Conservation (phyloP, 169 alveolate species). For the Plasmodium gaboni region DNA sequence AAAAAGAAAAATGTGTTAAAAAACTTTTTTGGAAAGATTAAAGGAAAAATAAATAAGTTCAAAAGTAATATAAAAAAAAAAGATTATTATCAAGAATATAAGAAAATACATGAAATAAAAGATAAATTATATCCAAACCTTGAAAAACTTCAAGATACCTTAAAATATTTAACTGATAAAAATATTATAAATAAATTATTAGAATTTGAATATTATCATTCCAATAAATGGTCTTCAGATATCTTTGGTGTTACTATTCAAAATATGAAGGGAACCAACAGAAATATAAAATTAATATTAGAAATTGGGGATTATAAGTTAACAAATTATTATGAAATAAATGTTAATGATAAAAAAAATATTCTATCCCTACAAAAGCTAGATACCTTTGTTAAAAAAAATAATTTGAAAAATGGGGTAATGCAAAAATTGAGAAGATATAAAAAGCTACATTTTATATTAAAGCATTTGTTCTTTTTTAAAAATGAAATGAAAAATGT, state of each 20-base stretch:
- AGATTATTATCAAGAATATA: neutral
- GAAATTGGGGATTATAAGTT: slow-evolving; percentile 57
- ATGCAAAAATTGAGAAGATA: slow-evolving; percentile 34
- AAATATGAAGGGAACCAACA: slow-evolving; percentile 58
- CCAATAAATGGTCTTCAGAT: slow-evolving; percentile 51
- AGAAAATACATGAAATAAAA: slow-evolving; percentile 6
- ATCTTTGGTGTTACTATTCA: slow-evolving; percentile 55
- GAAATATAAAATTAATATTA: slow-evolving; percentile 41
- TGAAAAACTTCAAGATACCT: slow-evolving; percentile 27
- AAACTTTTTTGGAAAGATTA: slow-evolving; percentile 3
- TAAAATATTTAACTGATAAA: slow-evolving; percentile 48
- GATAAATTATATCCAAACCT: neutral
- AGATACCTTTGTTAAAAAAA: slow-evolving; percentile 56
- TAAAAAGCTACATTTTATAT: slow-evolving; percentile 13
- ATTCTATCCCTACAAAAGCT: slow-evolving; percentile 36
- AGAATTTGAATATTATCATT: slow-evolving; percentile 76
- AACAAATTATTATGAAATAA: slow-evolving; percentile 39
- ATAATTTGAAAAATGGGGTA: slow-evolving; percentile 15
- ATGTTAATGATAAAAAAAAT: slow-evolving; percentile 8
- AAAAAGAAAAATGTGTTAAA: slow-evolving; percentile 8
- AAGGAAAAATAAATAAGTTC: slow-evolving; percentile 11
- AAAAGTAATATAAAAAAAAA: slow-evolving; percentile 14
- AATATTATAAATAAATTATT: slow-evolving; percentile 55
- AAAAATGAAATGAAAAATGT: slow-evolving; percentile 41
- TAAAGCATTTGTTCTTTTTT: slow-evolving; percentile 14